These are phyloP conservation scores for Pinus tabuliformis DNA, from an alignment of 75 land plant genomes.

Conservation along the genomic window DNA sequence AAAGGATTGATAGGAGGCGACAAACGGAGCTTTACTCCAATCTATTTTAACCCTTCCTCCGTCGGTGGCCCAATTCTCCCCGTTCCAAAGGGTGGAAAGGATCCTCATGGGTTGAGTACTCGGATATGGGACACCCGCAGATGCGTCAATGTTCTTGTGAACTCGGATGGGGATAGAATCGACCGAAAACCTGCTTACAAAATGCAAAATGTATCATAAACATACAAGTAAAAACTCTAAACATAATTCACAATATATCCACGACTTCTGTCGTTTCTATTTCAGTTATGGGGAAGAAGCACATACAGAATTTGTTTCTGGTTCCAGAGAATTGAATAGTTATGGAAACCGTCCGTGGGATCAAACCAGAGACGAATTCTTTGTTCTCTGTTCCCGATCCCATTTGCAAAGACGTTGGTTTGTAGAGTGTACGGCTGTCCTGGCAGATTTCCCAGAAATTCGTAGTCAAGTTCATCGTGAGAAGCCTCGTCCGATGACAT, in stretches of 20 bases:
- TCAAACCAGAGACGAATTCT: conserved; percentile 16
- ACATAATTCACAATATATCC: neutral
- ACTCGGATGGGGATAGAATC: conserved; percentile 67
- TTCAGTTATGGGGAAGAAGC: no score
- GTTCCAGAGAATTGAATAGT: conserved; percentile 14
- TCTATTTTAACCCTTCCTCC: conserved; percentile 79
- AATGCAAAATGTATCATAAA: neutral
- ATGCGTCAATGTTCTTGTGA: conserved; percentile 36
- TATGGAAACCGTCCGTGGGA: conserved; percentile 7
- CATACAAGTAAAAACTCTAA: neutral
- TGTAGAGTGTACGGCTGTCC: conserved; percentile 6
- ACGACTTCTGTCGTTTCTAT: no score
- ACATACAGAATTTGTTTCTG: conserved; percentile 10
- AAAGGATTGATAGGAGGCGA: conserved; percentile 59
- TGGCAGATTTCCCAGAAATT: conserved; percentile 11
- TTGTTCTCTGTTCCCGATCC: conserved; percentile 9
- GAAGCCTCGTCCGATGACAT: neutral
- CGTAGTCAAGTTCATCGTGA: conserved; percentile 15
- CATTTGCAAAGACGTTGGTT: conserved; percentile 13
- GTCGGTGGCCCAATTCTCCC: conserved; percentile 80
- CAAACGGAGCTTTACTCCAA: conserved; percentile 72
- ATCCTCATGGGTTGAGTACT: conserved; percentile 61
- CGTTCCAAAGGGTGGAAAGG: conserved; percentile 80
- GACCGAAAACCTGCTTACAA: conserved; percentile 46
- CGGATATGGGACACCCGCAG: conserved; percentile 41